These are phyloP conservation scores for Astrothelium macrocarpum DNA, from an alignment of 495 filamentous ascomycete species.

Conservation along the genomic window DNA sequence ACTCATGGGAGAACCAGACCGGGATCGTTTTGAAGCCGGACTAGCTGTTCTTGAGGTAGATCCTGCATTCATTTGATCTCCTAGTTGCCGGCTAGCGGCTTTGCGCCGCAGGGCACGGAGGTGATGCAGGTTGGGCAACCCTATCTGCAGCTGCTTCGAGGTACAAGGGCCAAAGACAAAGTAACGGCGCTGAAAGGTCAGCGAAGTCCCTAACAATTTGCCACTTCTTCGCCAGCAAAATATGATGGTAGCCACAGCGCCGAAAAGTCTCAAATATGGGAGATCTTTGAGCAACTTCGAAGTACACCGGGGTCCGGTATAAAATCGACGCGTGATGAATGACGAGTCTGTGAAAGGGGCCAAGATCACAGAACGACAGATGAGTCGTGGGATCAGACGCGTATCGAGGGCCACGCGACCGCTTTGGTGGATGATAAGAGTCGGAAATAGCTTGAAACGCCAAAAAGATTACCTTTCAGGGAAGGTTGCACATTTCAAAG, in stretches of 20 bases:
- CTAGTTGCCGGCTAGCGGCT: constrained; percentile 15
- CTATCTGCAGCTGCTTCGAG: background rate
- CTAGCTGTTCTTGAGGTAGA: constrained; percentile 7
- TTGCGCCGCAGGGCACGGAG: constrained; percentile 26
- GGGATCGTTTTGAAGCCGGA: constrained; percentile 24
- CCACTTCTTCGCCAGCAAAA: constrained; percentile 1
- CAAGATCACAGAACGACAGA: background rate
- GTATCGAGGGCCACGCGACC: background rate
- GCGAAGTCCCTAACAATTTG: background rate
- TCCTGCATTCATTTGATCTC: constrained; percentile 12
- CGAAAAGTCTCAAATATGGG: background rate
- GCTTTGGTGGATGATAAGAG: background rate
- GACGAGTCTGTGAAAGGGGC: background rate
- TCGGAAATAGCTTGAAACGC: background rate
- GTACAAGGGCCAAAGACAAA: background rate
- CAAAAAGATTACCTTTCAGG: background rate
- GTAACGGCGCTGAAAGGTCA: background rate
- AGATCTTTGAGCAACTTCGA: background rate
- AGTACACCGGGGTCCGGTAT: background rate
- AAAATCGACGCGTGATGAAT: too few relatives aligned
- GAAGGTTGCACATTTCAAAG: background rate
- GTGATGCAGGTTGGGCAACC: constrained; percentile 23
- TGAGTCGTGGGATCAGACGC: background rate
- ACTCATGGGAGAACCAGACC: constrained; percentile 19
- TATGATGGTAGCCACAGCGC: background rate